These are phyloP conservation scores for Clarireedia homoeocarpa DNA, from an alignment of 2,329 filamentous ascomycete genomes.

Conservation along the genomic window DNA sequence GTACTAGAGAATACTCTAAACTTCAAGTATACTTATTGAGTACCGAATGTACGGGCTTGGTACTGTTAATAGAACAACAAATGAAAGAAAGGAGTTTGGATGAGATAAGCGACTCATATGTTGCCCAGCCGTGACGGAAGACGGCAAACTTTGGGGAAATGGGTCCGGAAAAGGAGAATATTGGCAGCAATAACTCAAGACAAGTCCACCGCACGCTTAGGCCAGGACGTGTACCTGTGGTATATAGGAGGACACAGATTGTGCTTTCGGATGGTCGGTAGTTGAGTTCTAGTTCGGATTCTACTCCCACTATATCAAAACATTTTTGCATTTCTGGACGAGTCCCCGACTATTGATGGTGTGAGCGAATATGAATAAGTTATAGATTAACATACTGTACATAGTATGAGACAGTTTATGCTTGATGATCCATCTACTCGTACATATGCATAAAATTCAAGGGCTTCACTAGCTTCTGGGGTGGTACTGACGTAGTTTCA, in stretches of 20 bases:
- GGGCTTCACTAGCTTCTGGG: no score
- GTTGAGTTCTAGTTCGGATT: no score
- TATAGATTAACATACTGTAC: not conserved
- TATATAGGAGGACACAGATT: no score
- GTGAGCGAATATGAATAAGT: no score
- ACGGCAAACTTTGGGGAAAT: not conserved
- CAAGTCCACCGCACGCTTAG: no score
- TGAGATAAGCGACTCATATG: not conserved
- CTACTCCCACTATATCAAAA: not conserved
- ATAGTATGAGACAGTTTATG: constrained; percentile 1
- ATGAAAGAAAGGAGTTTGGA: not conserved
- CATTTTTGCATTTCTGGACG: not conserved
- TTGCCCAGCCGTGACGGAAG: not conserved
- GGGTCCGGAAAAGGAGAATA: no score
- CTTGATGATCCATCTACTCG: not conserved
- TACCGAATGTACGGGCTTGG: not conserved
- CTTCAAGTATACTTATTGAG: constrained; percentile 27
- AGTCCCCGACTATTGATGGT: no score
- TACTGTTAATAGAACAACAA: not conserved
- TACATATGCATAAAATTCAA: not conserved
- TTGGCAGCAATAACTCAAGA: no score
- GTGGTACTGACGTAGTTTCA: not conserved
- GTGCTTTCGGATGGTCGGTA: no score
- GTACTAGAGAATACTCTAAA: constrained; percentile 37
- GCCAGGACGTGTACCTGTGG: no score